These are phyloP conservation scores for Botryosphaeria agaves DNA, from an alignment of 2,329 filamentous ascomycete species.

Conservation along the genomic window DNA sequence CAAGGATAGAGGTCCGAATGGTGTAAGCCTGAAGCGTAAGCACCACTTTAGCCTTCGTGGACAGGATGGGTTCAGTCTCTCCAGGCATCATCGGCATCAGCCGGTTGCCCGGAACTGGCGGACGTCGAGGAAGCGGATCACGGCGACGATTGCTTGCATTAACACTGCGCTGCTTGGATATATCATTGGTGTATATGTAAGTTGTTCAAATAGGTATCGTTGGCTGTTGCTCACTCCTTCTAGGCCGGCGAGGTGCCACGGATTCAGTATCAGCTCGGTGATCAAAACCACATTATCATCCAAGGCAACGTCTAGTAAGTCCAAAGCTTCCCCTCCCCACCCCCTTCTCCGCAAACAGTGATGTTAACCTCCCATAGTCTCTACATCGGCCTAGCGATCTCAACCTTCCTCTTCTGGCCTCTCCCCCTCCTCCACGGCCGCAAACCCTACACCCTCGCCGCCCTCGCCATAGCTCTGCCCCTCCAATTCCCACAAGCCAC, in stretches of 20 bases:
- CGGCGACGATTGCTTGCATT: constrained; percentile 51
- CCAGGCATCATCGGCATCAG: constrained; percentile 35
- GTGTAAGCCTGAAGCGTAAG: constrained; percentile 6
- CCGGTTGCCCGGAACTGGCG: constrained; percentile 61
- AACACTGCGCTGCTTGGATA: constrained; percentile 57
- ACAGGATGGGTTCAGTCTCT: constrained; percentile 22
- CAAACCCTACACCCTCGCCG: constrained; percentile 57
- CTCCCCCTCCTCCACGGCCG: constrained; percentile 58
- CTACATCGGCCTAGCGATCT: constrained; percentile 52
- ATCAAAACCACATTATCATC: constrained; percentile 48
- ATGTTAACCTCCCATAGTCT: constrained; percentile 27
- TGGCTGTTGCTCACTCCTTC: not conserved
- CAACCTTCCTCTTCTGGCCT: constrained; percentile 57
- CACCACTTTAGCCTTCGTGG: constrained; percentile 15
- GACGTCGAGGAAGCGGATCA: constrained; percentile 46
- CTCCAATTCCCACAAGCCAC: constrained; percentile 62
- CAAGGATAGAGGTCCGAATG: not conserved
- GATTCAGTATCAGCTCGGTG: constrained; percentile 60
- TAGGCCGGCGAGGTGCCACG: constrained; percentile 57
- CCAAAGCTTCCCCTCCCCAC: too few relatives aligned
- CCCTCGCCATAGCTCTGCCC: constrained; percentile 52
- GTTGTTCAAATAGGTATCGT: constrained; percentile 4
- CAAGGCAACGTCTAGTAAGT: constrained; percentile 50
- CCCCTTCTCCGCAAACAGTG: too few relatives aligned
- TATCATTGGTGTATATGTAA: constrained; percentile 52